Evolutionary conservation across 345 rosid species (phyloP).

Genomic region (Rhodamnia argentea): DNA sequence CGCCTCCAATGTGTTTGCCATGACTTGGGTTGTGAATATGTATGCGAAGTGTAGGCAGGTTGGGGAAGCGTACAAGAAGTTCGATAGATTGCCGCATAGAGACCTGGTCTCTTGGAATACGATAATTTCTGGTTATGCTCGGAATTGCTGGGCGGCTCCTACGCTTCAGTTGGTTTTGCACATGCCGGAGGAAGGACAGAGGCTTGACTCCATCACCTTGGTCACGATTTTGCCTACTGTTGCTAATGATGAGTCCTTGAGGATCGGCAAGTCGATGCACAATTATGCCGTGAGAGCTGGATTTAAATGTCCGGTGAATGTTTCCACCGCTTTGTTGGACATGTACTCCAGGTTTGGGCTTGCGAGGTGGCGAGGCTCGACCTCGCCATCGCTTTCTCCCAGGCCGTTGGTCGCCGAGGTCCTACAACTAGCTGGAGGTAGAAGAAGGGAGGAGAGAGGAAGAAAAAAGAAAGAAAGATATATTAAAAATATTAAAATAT

Average conservation of each 20-base stretch:
- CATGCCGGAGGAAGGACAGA: conserved; percentile 51
- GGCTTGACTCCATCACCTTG: conserved; percentile 57
- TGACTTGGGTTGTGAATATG: conserved; percentile 65
- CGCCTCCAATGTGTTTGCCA: conserved; percentile 42
- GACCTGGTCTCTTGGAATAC: conserved; percentile 85
- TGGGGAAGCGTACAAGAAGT: conserved; percentile 61
- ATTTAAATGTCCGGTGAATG: conserved; percentile 48
- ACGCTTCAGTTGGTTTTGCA: conserved; percentile 48
- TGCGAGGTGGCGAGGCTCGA: too few species aligned
- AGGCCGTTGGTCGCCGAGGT: too few species aligned
- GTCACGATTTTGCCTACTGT: conserved; percentile 71
- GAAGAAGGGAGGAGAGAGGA: too few species aligned
- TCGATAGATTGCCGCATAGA: conserved; percentile 74
- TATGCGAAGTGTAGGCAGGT: conserved; percentile 54
- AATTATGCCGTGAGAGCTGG: conserved; percentile 52
- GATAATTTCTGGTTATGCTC: conserved; percentile 65
- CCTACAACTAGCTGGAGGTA: too few species aligned
- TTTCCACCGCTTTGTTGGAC: conserved; percentile 57
- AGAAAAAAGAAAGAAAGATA: too few species aligned
- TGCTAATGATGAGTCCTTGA: conserved; percentile 28
- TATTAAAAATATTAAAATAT: too few species aligned
- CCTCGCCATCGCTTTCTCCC: too few species aligned
- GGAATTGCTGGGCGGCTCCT: conserved; percentile 46
- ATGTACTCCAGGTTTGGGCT: conserved; percentile 34
- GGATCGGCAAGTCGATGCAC: conserved; percentile 56